phyloP scores from a whole-genome alignment of 148 eudicot genomes.

The Cornus suecica region DNA sequence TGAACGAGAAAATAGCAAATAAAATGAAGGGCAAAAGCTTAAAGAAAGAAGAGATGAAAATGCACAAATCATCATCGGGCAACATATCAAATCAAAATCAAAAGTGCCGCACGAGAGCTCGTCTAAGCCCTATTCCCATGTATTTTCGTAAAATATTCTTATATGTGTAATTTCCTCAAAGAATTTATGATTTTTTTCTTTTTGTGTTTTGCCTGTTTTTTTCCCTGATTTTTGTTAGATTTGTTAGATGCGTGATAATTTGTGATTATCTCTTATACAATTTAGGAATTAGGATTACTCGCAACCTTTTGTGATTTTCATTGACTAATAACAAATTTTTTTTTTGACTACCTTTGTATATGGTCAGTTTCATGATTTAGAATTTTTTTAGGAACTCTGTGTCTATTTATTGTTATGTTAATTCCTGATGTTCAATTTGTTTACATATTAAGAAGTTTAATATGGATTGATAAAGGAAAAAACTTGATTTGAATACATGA shows the following conservation, averaged over 20 bases:
- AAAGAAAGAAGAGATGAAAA: neutral
- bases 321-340: neutral
- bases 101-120: neutral
- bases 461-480: neutral
- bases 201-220: too few species aligned
- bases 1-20: neutral
- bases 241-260: neutral
- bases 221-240: neutral
- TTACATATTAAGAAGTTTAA: neutral
- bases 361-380: too few species aligned
- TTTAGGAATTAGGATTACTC: neutral
- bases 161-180: neutral
- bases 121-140: neutral
- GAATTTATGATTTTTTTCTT: neutral
- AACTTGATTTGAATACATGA: slow-evolving; percentile 3
- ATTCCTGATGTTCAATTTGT: neutral
- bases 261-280: neutral
- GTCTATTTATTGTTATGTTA: neutral
- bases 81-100: neutral
- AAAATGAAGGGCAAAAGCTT: neutral
- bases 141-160: neutral
- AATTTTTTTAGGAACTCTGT: neutral
- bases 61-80: neutral
- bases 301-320: neutral
- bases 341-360: neutral